These are phyloP conservation scores for Corylus avellana DNA, from an alignment of 306 rosid genomes.

Conservation along the genomic window DNA sequence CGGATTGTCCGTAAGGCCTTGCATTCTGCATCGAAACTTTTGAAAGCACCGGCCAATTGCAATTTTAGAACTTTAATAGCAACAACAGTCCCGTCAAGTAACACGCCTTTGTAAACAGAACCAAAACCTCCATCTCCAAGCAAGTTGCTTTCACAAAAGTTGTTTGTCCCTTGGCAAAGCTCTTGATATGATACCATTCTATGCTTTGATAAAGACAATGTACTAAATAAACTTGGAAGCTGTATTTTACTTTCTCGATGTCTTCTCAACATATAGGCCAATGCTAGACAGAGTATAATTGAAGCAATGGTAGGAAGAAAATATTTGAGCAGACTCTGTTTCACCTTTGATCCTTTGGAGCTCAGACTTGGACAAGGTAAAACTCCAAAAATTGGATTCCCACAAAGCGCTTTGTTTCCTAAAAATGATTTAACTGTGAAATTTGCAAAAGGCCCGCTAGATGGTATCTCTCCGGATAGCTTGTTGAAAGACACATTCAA, in stretches of 20 bases:
- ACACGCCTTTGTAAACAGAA: background rate
- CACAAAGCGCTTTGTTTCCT: background rate
- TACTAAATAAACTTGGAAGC: background rate
- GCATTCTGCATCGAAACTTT: background rate
- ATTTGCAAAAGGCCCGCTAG: background rate
- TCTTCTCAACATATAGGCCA: background rate
- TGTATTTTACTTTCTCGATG: background rate
- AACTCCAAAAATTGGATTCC: background rate
- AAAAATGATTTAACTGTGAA: background rate
- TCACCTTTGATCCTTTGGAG: background rate
- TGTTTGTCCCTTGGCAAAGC: background rate
- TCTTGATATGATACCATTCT: background rate
- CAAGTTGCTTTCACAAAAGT: background rate
- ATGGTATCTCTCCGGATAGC: background rate
- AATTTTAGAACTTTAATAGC: background rate
- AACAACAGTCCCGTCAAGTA: background rate
- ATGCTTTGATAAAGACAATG: background rate
- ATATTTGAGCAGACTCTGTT: background rate
- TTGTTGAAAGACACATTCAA: background rate
- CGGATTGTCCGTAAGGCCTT: background rate
- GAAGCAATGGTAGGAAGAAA: background rate
- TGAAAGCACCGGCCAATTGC: background rate
- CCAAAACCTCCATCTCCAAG: background rate
- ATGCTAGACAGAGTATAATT: background rate
- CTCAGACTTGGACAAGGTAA: background rate